Base-by-base conservation (phyloP, 1,284 basidiomycete species). In the Caloboletus inedulis region DNA sequence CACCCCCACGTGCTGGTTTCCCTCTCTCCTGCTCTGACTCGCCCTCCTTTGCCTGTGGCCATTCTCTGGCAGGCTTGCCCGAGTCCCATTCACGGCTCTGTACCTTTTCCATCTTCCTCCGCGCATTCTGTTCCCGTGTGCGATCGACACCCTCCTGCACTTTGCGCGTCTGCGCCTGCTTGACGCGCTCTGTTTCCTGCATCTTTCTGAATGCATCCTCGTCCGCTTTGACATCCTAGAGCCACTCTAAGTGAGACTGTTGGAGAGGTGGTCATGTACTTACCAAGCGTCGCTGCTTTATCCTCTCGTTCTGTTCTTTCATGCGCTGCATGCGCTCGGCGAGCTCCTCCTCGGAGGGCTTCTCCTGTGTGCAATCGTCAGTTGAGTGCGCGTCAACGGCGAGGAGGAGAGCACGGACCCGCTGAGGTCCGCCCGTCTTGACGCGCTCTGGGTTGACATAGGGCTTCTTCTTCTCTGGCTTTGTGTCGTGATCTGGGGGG, bases 81-180 rank as follows among this genome's bases (percentile, higher is more conserved):
- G 85, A 83, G 64, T 91, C 88, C 88, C 88, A 91, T 70, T 91
- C 89, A n/a, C 88, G 78, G 54, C 71, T 81, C 59, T 81, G 80
- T 13, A 82, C 75, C 70, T 85, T 88, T n/a, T 86, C 85, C 78
- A 91, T 74, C 72, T 91, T 91, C 39, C 85, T 74, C 60, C 79
- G 80, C 54, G 88, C 87, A 59, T 87, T 89, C 70, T 86, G 80
- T 63, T 87, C 85, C 29, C 88, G 81, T 34, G 84, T 78, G 34
- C 77, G 78, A 63, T 91, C 76, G 52, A 91, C 73, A 29, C 74
- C 73, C 55, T 82, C 79, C 67, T 90, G 88, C 31, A 86, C 76
- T 63, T 82, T 86, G 53, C 81, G 80, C 50, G 69, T 76, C 41
- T 79, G 74, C 3, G 76, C 82, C 50, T 77, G 72, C 62, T 76